Evolutionary conservation across 106 monocot species (phyloP).

Genomic region (Amphibolis antarctica): DNA sequence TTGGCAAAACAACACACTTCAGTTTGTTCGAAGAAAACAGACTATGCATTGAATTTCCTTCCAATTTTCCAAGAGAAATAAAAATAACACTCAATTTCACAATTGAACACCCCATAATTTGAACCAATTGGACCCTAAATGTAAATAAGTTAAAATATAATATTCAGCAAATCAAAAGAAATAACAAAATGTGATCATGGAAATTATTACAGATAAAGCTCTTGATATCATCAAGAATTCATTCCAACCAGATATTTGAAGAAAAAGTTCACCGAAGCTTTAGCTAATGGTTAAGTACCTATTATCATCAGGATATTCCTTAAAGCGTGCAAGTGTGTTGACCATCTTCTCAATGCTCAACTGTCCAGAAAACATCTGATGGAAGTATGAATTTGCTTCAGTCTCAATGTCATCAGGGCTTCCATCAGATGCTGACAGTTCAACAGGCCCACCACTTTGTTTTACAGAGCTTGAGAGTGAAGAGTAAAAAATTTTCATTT

Average conservation of each 20-base stretch:
- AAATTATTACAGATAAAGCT: background rate
- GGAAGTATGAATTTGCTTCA: conserved; percentile 84
- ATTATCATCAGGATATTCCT: conserved; percentile 80
- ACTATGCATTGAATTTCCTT: too few species aligned
- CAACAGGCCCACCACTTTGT: conserved; percentile 19
- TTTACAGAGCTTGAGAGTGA: conserved; percentile 8
- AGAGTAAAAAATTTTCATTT: conserved; percentile 30
- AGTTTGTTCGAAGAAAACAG: too few species aligned
- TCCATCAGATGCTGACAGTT: conserved; percentile 24
- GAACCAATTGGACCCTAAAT: too few species aligned
- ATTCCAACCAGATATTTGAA: background rate
- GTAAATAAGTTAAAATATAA: too few species aligned
- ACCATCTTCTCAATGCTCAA: conserved; percentile 62
- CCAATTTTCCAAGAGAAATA: too few species aligned
- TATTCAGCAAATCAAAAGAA: too few species aligned
- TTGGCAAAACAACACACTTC: too few species aligned
- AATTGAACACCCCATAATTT: too few species aligned
- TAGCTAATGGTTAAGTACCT: background rate
- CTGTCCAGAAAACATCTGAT: conserved; percentile 92
- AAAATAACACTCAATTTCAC: too few species aligned
- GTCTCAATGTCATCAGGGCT: conserved; percentile 47
- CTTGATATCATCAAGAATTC: background rate
- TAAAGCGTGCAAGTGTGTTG: conserved; percentile 76
- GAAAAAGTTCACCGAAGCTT: background rate
- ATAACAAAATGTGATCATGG: too few species aligned